Evolutionary conservation across 768 basidiomycete species (phyloP), one percentile per base, ranked within the genome.

Genomic region (Podaxis sp.): DNA sequence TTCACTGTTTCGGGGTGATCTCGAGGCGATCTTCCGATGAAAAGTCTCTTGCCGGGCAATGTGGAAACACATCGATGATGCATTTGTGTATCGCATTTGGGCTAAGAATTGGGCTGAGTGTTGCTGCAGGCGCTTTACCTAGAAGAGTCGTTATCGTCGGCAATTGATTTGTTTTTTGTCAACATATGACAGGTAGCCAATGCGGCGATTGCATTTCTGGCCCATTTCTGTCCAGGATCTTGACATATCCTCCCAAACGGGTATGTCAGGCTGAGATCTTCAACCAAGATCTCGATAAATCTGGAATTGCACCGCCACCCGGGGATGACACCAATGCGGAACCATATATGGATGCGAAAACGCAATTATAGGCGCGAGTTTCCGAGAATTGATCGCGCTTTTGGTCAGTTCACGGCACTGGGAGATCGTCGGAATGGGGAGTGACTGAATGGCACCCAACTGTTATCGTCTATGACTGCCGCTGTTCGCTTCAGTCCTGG

Each of bases 151-250:
- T 30, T 11, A 9, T 33, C 36, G 8, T 46, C 57, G 28, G 26
- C 11, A 46, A 46, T 46, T 39, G 36, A 22, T 36, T 5, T 55
- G 19, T 55, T 36, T 61, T 61, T 55, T 26, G 26, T 46, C 17
- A 46, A 44, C 13, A 30, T 42, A 6, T 52, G 60, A 53, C 60
- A 61, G 28, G 26, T 36, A 57, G 63, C 51, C 60, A 68, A 69
- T 72, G 75, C 69, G 76, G 73, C 76, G 75, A 75, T 76, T 53
- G n/a, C 38, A 26, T 61, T 44, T 61, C 19, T 53, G 15, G 6
- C 17, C 8, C 38, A 26, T 61, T 44, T 61, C 19, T 53, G 15
- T 12, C 17, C 8, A 12, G 15, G 30, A 69, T 69, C 70, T 68
- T 55, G 52, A 67, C 65, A 63, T 63, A 62, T 64, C 62, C 64